A percentile compares a stretch with the other conserved stretches of the same genome.
Conservation (phyloP, 306 rosid species). For the Gillenia trifoliata region DNA sequence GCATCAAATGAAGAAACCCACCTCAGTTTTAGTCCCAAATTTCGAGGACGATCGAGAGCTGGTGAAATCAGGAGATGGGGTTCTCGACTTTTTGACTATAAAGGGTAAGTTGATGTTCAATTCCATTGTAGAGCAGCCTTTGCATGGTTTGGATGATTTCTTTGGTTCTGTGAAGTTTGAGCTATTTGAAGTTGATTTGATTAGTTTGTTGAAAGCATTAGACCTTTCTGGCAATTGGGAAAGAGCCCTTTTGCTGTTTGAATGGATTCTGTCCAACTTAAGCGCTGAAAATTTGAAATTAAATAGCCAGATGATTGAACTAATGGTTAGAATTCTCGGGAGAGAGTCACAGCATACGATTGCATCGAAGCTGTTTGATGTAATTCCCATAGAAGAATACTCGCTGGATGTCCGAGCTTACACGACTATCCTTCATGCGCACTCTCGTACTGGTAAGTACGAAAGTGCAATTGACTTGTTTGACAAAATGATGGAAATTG, state of each 20-base stretch:
- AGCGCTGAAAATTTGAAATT: slow-evolving; percentile 46
- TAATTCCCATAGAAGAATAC: slow-evolving; percentile 69
- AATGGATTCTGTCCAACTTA: slow-evolving; percentile 56
- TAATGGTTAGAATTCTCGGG: slow-evolving; percentile 72
- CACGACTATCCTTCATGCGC: slow-evolving; percentile 70
- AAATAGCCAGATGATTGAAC: slow-evolving; percentile 62
- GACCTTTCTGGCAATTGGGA: slow-evolving; percentile 80
- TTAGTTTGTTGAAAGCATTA: slow-evolving; percentile 65
- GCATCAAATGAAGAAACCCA: slow-evolving; percentile 28
- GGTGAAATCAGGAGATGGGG: slow-evolving; percentile 25
- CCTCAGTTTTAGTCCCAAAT: slow-evolving; percentile 20
- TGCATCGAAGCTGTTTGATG: slow-evolving; percentile 75
- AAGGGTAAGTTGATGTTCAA: slow-evolving; percentile 58
- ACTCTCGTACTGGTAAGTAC: slow-evolving; percentile 75
- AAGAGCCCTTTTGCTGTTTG: slow-evolving; percentile 67
- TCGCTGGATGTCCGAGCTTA: slow-evolving; percentile 72
- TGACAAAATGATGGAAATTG: slow-evolving; percentile 62
- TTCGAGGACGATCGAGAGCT: slow-evolving; percentile 17
- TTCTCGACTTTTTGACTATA: slow-evolving; percentile 54
- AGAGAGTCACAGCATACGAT: slow-evolving; percentile 81
- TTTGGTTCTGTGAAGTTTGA: slow-evolving; percentile 54
- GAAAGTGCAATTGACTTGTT: slow-evolving; percentile 61
- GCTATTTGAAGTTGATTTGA: slow-evolving; percentile 62
- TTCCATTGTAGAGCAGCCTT: slow-evolving; percentile 55
- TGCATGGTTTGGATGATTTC: slow-evolving; percentile 45